phyloP scores from a whole-genome alignment of 345 rosid species.

The Hirschfeldia incana region DNA sequence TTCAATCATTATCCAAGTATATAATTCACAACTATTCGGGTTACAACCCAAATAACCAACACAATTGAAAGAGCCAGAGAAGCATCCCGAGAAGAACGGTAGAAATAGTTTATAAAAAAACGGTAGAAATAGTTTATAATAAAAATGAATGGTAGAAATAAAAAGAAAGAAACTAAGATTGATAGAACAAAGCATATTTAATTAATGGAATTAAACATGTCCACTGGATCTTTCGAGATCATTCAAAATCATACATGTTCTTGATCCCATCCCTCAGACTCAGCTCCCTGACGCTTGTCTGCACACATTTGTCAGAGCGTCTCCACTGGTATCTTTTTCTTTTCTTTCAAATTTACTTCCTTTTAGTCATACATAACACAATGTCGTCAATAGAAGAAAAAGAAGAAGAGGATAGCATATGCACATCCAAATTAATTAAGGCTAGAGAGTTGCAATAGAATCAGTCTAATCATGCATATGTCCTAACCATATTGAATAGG shows the following conservation, averaged over 20 bases:
- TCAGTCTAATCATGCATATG: neutral
- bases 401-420: neutral
- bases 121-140: too few species aligned
- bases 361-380: neutral
- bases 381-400: neutral
- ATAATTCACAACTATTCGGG: too few species aligned
- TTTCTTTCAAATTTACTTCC: constrained; percentile 33
- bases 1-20: too few species aligned
- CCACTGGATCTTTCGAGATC: constrained; percentile 41
- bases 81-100: neutral
- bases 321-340: constrained; percentile 57
- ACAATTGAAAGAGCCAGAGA: neutral
- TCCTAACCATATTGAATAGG: neutral
- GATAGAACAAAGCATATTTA: neutral
- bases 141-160: too few species aligned
- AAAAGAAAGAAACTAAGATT: neutral
- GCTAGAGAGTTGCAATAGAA: neutral
- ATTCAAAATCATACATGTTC: constrained; percentile 37
- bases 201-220: constrained; percentile 54
- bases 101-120: neutral
- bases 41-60: too few species aligned
- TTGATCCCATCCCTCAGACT: constrained; percentile 66
- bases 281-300: constrained; percentile 66
- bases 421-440: neutral
- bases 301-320: constrained; percentile 79